Evolutionary conservation across 1,284 basidiomycete genomes (phyloP).

Genomic region (Microbotryum scabiosae): DNA sequence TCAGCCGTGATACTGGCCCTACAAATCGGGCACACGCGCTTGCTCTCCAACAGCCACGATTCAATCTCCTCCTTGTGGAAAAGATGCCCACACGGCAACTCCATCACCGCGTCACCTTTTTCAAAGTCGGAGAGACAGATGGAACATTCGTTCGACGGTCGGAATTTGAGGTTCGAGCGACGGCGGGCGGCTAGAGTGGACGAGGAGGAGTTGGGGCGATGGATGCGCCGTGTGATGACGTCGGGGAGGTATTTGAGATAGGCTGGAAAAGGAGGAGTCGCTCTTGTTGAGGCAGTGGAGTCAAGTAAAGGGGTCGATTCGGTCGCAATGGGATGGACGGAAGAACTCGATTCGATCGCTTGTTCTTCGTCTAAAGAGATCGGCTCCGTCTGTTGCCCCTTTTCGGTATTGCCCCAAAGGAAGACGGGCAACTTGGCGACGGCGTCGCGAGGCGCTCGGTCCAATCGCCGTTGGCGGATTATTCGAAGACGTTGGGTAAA

Average conservation of each 20-base stretch:
- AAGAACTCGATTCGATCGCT: constrained; percentile 5
- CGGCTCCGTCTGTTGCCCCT: constrained; percentile 51
- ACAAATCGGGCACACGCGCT: constrained; percentile 47
- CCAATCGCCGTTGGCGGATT: constrained; percentile 62
- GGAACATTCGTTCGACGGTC: constrained; percentile 56
- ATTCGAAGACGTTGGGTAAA: constrained; percentile 68
- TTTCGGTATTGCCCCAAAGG: constrained; percentile 65
- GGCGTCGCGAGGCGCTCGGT: constrained; percentile 67
- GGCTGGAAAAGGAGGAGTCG: background rate
- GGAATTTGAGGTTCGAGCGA: constrained; percentile 7
- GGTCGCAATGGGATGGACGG: background rate
- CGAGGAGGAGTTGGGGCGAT: background rate
- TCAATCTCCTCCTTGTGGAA: constrained; percentile 79
- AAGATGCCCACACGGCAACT: constrained; percentile 81
- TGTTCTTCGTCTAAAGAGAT: constrained; percentile 34
- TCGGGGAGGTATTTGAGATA: constrained; percentile 1
- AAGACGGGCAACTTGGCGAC: constrained; percentile 67
- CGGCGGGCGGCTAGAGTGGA: background rate
- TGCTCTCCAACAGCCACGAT: constrained; percentile 77
- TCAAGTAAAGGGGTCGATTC: constrained; percentile 17
- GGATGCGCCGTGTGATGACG: background rate
- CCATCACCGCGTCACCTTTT: constrained; percentile 74
- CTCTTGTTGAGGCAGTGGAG: background rate
- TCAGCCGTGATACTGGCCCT: too few relatives aligned
- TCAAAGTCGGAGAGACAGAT: constrained; percentile 80